Evolutionary conservation across 2,329 filamentous ascomycete species (phyloP).

Genomic region (Coleophoma crateriformis): DNA sequence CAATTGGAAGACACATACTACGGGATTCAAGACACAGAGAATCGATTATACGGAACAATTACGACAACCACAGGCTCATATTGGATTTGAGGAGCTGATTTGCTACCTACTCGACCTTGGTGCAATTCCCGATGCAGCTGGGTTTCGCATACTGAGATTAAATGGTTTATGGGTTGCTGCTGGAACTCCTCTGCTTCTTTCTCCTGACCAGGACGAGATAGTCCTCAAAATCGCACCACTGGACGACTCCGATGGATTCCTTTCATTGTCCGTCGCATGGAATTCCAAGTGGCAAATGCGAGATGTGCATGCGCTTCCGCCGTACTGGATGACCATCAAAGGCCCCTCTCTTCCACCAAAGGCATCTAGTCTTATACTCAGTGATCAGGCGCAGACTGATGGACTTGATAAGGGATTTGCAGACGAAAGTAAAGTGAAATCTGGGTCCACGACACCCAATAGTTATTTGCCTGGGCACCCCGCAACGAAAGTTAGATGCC

Average conservation of each 20-base stretch:
- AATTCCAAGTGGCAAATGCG: slow-evolving; percentile 46
- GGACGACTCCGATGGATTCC: slow-evolving; percentile 54
- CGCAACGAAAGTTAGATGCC: slow-evolving; percentile 32
- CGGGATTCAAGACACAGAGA: slow-evolving; percentile 56
- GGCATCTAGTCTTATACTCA: too few relatives aligned
- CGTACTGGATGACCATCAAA: slow-evolving; percentile 52
- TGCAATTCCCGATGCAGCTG: slow-evolving; percentile 52
- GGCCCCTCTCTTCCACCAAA: slow-evolving; percentile 16
- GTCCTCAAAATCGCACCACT: slow-evolving; percentile 48
- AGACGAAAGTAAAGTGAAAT: slow-evolving; percentile 1
- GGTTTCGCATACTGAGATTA: slow-evolving; percentile 50
- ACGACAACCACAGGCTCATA: slow-evolving; percentile 39
- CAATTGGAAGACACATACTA: slow-evolving; percentile 58
- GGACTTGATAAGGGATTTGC: too few relatives aligned
- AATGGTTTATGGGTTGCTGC: slow-evolving; percentile 56
- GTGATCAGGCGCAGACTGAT: too few relatives aligned
- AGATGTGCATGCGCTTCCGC: slow-evolving; percentile 46
- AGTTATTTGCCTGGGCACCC: neutral
- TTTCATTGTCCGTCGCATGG: slow-evolving; percentile 54
- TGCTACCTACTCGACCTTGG: slow-evolving; percentile 59
- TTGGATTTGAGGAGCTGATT: slow-evolving; percentile 54
- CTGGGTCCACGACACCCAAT: too few relatives aligned
- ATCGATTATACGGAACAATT: slow-evolving; percentile 53
- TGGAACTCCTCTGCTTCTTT: slow-evolving; percentile 50
- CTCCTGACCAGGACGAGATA: slow-evolving; percentile 41